Evolutionary conservation across 164 flowering plant genomes (phyloP).

Genomic region (Santalum album): DNA sequence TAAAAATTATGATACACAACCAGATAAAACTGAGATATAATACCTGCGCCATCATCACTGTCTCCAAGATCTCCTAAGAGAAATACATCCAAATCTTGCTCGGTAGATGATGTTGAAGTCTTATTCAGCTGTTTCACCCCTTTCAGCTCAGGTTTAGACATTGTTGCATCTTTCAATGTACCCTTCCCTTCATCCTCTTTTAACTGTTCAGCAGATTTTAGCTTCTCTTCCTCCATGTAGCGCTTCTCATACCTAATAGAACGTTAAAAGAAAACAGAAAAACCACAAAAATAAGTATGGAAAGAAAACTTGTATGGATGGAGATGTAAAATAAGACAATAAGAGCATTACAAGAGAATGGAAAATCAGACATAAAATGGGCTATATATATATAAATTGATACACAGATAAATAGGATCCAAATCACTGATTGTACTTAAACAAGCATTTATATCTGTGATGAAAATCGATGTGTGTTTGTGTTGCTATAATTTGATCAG

Average conservation of each 20-base stretch:
- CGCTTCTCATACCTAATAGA: conserved; percentile 55
- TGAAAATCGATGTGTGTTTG: too few relatives aligned
- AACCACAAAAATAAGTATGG: neutral
- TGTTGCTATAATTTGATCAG: too few relatives aligned
- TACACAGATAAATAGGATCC: neutral
- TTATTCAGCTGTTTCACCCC: conserved; percentile 23
- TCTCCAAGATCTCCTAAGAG: conserved; percentile 92
- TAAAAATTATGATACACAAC: too few relatives aligned
- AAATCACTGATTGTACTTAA: neutral
- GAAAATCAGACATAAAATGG: neutral
- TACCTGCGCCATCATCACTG: conserved; percentile 85
- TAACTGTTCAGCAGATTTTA: conserved; percentile 35
- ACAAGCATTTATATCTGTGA: neutral
- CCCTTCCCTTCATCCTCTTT: conserved; percentile 26
- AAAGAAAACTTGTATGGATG: neutral
- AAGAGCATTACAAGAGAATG: neutral
- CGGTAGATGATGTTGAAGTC: conserved; percentile 39
- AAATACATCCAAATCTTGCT: conserved; percentile 89
- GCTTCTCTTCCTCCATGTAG: conserved; percentile 45
- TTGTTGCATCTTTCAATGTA: conserved; percentile 19
- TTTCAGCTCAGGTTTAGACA: conserved; percentile 26
- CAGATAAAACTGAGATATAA: too few relatives aligned
- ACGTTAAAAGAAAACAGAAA: neutral
- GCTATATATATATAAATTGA: neutral
- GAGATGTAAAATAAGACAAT: neutral